These are phyloP conservation scores for Grammothele lineata DNA, from an alignment of 768 basidiomycete genomes.

Conservation along the genomic window DNA sequence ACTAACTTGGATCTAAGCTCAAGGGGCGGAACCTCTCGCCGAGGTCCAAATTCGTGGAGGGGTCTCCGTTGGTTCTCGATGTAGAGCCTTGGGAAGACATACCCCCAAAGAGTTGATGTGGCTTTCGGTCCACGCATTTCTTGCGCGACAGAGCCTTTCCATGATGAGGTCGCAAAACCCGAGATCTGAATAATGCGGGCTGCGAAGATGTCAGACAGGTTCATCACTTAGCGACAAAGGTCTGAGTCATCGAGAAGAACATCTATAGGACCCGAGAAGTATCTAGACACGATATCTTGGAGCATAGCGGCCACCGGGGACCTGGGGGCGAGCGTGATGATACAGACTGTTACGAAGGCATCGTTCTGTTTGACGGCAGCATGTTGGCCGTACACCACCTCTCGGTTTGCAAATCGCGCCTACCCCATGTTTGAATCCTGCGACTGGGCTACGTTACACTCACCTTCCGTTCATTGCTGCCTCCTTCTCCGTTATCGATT, in stretches of 20 bases:
- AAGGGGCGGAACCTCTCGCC: no score
- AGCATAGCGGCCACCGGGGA: conserved; percentile 44
- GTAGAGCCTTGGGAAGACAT: no score
- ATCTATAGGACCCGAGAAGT: conserved; percentile 68
- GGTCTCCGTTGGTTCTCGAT: no score
- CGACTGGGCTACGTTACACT: no score
- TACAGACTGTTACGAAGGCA: conserved; percentile 72
- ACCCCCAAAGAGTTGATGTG: no score
- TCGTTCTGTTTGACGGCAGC: conserved; percentile 51
- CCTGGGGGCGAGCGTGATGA: conserved; percentile 64
- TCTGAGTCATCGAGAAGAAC: conserved; percentile 59
- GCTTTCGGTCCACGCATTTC: conserved; percentile 66
- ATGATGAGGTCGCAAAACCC: conserved; percentile 66
- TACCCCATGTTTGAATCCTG: conserved; percentile 89
- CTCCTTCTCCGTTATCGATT: conserved; percentile 80
- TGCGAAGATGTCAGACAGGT: no score
- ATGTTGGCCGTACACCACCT: conserved; percentile 60
- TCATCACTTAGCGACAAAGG: no score
- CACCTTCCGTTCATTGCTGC: conserved; percentile 57
- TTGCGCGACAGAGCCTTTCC: conserved; percentile 33
- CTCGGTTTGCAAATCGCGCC: conserved; percentile 78
- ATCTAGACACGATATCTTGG: conserved; percentile 57
- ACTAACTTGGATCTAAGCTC: no score
- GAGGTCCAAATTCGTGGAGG: no score
- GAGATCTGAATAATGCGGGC: conserved; percentile 77